Evolutionary conservation across 495 filamentous ascomycete species (phyloP).

Genomic region (Neurospora sp.): DNA sequence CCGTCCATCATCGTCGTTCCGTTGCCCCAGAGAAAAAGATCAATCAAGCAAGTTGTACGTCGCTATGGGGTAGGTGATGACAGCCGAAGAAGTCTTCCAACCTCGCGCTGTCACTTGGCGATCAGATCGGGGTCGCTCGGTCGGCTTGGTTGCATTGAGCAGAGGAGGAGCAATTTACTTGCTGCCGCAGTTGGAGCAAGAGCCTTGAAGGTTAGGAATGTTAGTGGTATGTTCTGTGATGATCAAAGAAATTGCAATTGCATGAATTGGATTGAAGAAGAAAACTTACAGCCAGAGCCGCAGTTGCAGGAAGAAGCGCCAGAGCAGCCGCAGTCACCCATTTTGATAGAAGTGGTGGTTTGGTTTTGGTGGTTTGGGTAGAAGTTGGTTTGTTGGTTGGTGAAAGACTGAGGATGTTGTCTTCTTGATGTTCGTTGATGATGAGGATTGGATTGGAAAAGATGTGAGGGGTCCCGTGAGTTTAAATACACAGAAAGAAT

Average conservation of each 20-base stretch:
- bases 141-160: too few relatives aligned
- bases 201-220: conserved; percentile 16
- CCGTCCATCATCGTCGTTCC: background rate
- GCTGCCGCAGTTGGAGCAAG: conserved; percentile 31
- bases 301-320: conserved; percentile 30
- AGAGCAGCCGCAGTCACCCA: conserved; percentile 38
- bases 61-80: background rate
- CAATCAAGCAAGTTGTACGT: background rate
- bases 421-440: conserved; percentile 8
- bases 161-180: conserved; percentile 1
- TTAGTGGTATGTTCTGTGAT: background rate
- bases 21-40: background rate
- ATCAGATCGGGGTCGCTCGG: background rate
- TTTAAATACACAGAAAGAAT: background rate
- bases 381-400: conserved; percentile 10
- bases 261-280: background rate
- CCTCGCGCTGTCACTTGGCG: background rate
- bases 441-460: background rate
- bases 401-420: background rate
- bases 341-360: conserved; percentile 24
- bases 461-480: background rate
- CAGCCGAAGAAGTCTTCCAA: background rate
- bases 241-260: background rate
- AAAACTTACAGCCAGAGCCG: conserved; percentile 31
- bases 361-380: conserved; percentile 7